Evolutionary conservation across 495 filamentous ascomycete species (phyloP).

Genomic region (Cenococcum geophilum): DNA sequence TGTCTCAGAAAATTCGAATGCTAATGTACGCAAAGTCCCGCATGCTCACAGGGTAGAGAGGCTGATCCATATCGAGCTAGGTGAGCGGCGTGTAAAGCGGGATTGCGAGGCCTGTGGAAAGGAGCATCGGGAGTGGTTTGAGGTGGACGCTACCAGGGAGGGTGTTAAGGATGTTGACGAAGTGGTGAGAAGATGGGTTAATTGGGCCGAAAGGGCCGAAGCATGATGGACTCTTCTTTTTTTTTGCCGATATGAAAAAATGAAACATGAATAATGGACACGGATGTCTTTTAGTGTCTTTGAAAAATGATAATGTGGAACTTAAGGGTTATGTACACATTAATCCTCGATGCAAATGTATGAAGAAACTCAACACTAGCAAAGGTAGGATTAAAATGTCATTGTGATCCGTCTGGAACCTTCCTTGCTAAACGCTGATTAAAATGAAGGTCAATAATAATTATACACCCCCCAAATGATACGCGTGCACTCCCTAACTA

Average conservation of each 20-base stretch:
- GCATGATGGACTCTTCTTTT: neutral
- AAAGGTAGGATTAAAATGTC: no score
- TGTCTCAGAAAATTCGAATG: conserved; percentile 22
- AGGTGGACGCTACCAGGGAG: conserved; percentile 67
- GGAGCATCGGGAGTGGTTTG: conserved; percentile 94
- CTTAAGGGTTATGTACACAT: no score
- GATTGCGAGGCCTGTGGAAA: conserved; percentile 74
- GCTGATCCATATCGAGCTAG: conserved; percentile 84
- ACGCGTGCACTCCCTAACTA: no score
- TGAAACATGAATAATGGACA: no score
- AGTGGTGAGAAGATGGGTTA: conserved; percentile 77
- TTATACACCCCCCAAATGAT: no score
- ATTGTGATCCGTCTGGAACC: no score
- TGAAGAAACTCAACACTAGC: no score
- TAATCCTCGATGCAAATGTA: no score
- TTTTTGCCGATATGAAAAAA: neutral
- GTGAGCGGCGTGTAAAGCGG: conserved; percentile 58
- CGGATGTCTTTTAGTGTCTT: no score
- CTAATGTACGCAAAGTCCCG: conserved; percentile 56
- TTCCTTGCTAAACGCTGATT: no score
- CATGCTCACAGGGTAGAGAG: conserved; percentile 85
- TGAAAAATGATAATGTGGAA: no score
- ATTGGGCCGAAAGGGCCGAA: conserved; percentile 57
- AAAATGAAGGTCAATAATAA: no score
- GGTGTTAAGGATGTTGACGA: conserved; percentile 74